Conservation (phyloP, 2,329 filamentous ascomycete genomes). For the Aquanectria penicillioides region DNA sequence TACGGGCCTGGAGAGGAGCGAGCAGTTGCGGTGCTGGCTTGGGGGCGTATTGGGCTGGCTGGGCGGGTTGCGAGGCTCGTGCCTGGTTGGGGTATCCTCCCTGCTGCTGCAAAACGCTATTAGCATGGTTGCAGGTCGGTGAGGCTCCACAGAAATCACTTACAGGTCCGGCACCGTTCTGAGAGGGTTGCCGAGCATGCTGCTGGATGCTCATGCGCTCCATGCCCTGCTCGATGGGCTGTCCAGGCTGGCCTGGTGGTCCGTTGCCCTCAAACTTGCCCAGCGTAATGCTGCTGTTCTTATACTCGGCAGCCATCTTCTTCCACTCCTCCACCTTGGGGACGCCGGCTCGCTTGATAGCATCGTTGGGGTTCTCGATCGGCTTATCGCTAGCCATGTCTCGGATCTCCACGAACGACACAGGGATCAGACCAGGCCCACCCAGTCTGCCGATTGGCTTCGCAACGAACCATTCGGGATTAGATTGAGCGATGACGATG, state of each 20-base stretch:
- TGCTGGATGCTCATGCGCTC: background rate
- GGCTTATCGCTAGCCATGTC: conserved; percentile 91
- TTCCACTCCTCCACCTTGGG: conserved; percentile 99
- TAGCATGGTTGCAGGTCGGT: too few relatives aligned
- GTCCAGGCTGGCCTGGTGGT: conserved; percentile 46
- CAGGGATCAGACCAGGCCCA: conserved; percentile 92
- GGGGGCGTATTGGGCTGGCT: conserved; percentile 48
- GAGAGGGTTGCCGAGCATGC: conserved; percentile 37
- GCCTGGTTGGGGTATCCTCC: conserved; percentile 41
- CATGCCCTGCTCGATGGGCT: conserved; percentile 24
- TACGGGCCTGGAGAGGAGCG: conserved; percentile 83
- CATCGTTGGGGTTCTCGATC: conserved; percentile 83
- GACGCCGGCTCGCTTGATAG: conserved; percentile 87
- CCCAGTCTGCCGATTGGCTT: conserved; percentile 99
- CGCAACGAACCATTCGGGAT: conserved; percentile 98
- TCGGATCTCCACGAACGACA: conserved; percentile 95
- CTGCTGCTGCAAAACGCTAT: conserved; percentile 34
- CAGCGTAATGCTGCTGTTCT: conserved; percentile 97
- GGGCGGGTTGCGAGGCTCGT: conserved; percentile 44
- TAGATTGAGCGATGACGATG: conserved; percentile 98
- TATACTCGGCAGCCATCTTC: conserved; percentile 98
- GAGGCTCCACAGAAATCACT: conserved; percentile 15
- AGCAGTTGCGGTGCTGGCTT: conserved; percentile 67
- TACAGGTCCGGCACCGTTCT: conserved; percentile 41
- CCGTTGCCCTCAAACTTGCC: conserved; percentile 82